Conservation (phyloP, 306 rosid genomes). For the Prunus mume region DNA sequence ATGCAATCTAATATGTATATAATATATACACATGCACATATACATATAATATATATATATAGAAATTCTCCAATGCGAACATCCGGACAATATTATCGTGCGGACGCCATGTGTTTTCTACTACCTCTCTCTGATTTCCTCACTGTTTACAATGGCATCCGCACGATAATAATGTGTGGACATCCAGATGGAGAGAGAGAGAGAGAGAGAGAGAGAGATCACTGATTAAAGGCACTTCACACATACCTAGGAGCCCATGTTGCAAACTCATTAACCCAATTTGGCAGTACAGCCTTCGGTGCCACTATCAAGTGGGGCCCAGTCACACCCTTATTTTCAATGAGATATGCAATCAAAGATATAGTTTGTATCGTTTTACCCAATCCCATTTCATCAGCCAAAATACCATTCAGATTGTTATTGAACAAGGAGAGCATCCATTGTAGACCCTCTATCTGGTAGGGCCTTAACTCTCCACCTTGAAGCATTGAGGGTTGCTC, state of each 20-base stretch:
- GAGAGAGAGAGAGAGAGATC: constrained; percentile 7
- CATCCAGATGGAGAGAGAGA: background rate
- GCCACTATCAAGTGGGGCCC: constrained; percentile 99
- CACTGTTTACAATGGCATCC: no score
- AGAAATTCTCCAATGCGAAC: no score
- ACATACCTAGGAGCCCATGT: constrained; percentile 94
- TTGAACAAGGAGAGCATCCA: constrained; percentile 99
- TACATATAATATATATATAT: no score
- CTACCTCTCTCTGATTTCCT: no score
- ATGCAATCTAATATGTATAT: background rate
- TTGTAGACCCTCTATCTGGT: constrained; percentile 96
- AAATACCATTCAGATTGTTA: constrained; percentile 92
- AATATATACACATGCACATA: background rate
- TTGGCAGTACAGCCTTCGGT: constrained; percentile 97
- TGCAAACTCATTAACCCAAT: constrained; percentile 88
- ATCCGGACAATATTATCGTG: no score
- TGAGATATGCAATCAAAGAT: constrained; percentile 79
- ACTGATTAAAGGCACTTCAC: constrained; percentile 4
- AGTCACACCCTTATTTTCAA: constrained; percentile 79
- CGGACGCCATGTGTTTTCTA: no score
- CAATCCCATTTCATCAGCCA: constrained; percentile 99
- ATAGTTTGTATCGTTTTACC: constrained; percentile 99
- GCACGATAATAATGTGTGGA: no score
- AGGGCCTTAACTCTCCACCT: constrained; percentile 95
- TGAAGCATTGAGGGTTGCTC: constrained; percentile 92